phyloP scores from a whole-genome alignment of 2,329 filamentous ascomycete genomes.

The Massarina eburnea region DNA sequence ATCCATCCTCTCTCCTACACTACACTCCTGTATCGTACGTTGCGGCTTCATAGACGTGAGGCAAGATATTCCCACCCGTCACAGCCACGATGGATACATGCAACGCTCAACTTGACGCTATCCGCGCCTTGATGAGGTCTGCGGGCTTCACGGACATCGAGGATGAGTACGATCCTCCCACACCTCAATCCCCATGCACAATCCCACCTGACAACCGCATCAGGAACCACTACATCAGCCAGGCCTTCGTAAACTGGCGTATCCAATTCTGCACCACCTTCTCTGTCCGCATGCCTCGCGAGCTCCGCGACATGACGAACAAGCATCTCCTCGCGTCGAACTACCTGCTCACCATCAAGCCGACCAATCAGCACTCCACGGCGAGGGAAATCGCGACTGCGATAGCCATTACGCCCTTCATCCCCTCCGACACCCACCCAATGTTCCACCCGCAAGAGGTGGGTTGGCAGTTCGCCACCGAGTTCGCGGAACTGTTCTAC shows the following conservation, averaged over 20 bases:
- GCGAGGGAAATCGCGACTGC: not conserved
- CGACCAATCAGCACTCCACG: not conserved
- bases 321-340: not conserved
- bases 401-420: not conserved
- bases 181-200: no score
- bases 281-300: not conserved
- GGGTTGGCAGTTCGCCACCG: not conserved
- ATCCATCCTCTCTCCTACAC: no score
- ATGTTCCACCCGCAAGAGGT: not conserved
- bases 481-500: not conserved
- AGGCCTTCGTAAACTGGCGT: not conserved
- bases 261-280: not conserved
- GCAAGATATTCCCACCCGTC: no score
- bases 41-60: no score
- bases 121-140: no score
- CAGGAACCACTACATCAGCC: no score
- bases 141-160: no score
- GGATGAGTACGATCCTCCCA: no score
- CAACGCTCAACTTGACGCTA: no score
- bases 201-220: no score
- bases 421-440: not conserved
- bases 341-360: not conserved
- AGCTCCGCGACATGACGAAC: not conserved
- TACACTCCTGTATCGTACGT: no score
- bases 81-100: no score